Percentiles rank a stretch among this genome's conserved stretches.
Evolutionary conservation across 2,329 filamentous ascomycete species (phyloP).

Genomic region (Ophiocordyceps camponoti-rufipedis): DNA sequence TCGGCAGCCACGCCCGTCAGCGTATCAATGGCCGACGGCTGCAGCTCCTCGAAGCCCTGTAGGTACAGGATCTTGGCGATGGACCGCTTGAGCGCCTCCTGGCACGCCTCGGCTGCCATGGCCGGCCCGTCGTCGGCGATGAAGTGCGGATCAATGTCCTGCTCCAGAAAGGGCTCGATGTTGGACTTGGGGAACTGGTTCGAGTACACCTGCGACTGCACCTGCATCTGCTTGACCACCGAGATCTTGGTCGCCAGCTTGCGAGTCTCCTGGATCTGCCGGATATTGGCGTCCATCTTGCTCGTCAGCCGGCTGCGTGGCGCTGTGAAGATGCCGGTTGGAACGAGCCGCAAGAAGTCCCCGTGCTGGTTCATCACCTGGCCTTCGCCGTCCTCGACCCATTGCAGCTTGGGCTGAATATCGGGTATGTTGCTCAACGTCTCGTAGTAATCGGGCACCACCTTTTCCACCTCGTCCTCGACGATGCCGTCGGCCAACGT

Average conservation of each 20-base stretch:
- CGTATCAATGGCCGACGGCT: slow-evolving; percentile 81
- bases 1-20: slow-evolving; percentile 79
- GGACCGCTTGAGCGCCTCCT: slow-evolving; percentile 71
- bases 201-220: slow-evolving; percentile 91
- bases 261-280: slow-evolving; percentile 89
- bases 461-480: slow-evolving; percentile 67
- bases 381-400: slow-evolving; percentile 80
- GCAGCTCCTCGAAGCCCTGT: slow-evolving; percentile 90
- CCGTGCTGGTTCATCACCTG: slow-evolving; percentile 77
- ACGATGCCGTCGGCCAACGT: slow-evolving; percentile 80
- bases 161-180: slow-evolving; percentile 71
- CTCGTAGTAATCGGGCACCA: slow-evolving; percentile 91
- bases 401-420: slow-evolving; percentile 57
- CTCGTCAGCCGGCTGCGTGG: slow-evolving; percentile 56
- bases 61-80: slow-evolving; percentile 93
- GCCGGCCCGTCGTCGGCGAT: slow-evolving; percentile 76
- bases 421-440: slow-evolving; percentile 73
- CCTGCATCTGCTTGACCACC: slow-evolving; percentile 98
- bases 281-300: slow-evolving; percentile 79
- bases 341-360: slow-evolving; percentile 64
- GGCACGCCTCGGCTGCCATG: slow-evolving; percentile 67
- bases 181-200: slow-evolving; percentile 98
- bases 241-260: slow-evolving; percentile 93
- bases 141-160: slow-evolving; percentile 76
- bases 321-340: slow-evolving; percentile 55